Percentiles rank a stretch among this genome's conserved stretches.
phyloP scores from a whole-genome alignment of 2,329 filamentous ascomycete genomes.

The Aureobasidium sp. region DNA sequence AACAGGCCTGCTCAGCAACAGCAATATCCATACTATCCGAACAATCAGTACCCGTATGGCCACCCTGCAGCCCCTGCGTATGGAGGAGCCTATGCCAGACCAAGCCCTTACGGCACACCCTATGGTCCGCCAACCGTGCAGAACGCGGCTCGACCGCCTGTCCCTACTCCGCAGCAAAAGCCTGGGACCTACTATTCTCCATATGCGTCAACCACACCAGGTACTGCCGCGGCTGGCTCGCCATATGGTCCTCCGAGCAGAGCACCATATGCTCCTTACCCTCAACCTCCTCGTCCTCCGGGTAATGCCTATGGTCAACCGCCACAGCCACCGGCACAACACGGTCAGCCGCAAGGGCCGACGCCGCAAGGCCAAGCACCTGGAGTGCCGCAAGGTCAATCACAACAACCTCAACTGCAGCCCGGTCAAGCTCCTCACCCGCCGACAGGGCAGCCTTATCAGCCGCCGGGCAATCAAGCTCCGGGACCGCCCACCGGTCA shows the following conservation, averaged over 20 bases:
- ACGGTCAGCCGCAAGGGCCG: conserved; percentile 5
- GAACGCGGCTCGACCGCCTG: conserved; percentile 15
- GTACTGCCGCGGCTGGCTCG: conserved; percentile 13
- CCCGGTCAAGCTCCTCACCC: conserved; percentile 3
- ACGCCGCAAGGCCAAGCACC: conserved; percentile 4
- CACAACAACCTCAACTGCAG: not conserved
- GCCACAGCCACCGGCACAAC: conserved; percentile 5
- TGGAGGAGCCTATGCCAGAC: conserved; percentile 17
- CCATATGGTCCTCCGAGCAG: conserved; percentile 18
- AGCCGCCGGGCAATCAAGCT: not conserved
- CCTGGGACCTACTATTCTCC: conserved; percentile 20
- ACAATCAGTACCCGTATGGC: conserved; percentile 17
- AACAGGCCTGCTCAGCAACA: conserved; percentile 14
- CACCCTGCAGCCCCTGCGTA: conserved; percentile 16
- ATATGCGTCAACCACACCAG: conserved; percentile 19
- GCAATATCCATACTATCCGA: conserved; percentile 17
- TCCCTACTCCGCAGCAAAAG: conserved; percentile 16
- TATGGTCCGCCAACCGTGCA: conserved; percentile 18
- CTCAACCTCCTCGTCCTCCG: conserved; percentile 2
- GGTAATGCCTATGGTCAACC: not conserved
- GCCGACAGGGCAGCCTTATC: not conserved
- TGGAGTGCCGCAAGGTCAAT: not conserved
- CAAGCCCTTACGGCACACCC: conserved; percentile 18
- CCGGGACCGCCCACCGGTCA: conserved; percentile 4
- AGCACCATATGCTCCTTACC: conserved; percentile 17